Evolutionary conservation across 2,329 filamentous ascomycete species (phyloP), one percentile per base, ranked within the genome.

Genomic region (Fusarium sp.): DNA sequence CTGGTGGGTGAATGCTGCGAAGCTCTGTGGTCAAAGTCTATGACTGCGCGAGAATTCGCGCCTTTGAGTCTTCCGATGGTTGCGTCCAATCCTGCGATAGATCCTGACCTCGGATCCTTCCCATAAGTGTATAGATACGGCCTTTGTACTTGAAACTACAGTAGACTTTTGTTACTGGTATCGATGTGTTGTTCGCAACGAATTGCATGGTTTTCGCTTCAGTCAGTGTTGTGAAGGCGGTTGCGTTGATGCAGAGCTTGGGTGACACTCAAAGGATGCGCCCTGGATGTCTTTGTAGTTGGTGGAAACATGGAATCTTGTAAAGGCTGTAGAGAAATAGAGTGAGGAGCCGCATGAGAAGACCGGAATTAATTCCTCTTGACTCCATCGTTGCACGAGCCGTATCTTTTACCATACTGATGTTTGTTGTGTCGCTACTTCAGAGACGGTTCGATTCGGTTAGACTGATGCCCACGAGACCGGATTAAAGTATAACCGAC

Each of bases 201-300:
- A 75, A 75, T 7, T n/a, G 18, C 51, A 75, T 60, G 0, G 72
- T 49, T 8, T 69, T 54, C 10, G 66, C 73, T 31, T 76, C 69
- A 1, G 73, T 48, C 4, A 73, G 33, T 7, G 39, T 55, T 39
- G 39, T 65, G 3, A 51, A 54, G 1, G 31, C 35, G 2, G 38
- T 68, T 15, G 54, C 15, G 33, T 60, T 64, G 9, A 67, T 60
- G 4, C 33, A 68, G 19, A 60, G 48, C 37, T 37, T 67, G 9
- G 29, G 48, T 25, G 37, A 56, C 12, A 27, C 3, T 3, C 46
- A 2, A 5, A 7, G 1, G 9, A 46, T 46, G 5, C 14, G 54
- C 10, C 14, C 14, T 1, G 18, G 54, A 27, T 35, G 19, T 7
- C 35, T 46, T 15, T 29, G n/a, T 4, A 57, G 14, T 2, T 19